Evolutionary conservation across 2,329 filamentous ascomycete species (phyloP).

Genomic region (Xylaria hypoxylon): DNA sequence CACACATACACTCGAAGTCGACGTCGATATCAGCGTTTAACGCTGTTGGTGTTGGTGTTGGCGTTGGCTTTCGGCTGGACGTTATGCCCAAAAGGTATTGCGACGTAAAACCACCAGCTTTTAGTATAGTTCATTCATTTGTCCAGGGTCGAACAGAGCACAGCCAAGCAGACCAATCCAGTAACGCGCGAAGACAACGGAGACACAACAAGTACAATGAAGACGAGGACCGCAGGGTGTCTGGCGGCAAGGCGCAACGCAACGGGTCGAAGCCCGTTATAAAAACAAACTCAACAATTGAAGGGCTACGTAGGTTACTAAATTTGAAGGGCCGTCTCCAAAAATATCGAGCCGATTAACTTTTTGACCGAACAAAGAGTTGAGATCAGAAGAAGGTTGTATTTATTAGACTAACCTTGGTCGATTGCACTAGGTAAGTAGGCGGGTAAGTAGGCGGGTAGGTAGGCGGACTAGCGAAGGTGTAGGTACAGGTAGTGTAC

Average conservation of each 20-base stretch:
- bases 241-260: neutral
- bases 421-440: neutral
- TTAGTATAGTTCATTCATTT: neutral
- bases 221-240: neutral
- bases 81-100: neutral
- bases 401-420: neutral
- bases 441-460: neutral
- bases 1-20: neutral
- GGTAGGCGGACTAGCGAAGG: neutral
- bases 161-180: constrained; percentile 8
- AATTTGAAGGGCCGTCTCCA: neutral
- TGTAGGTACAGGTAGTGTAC: no score
- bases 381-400: constrained; percentile 12
- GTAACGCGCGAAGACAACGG: constrained; percentile 1
- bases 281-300: constrained; percentile 3
- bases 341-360: constrained; percentile 16
- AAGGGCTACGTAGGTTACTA: constrained; percentile 10
- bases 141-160: neutral
- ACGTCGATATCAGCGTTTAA: constrained; percentile 7
- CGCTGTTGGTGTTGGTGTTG: no score
- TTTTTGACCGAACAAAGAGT: constrained; percentile 6
- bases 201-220: neutral
- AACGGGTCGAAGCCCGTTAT: constrained; percentile 11
- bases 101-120: constrained; percentile 7
- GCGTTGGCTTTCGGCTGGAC: no score